A percentile compares a stretch with the other conserved stretches of the same genome.
These are phyloP conservation scores for Handroanthus guayacan DNA, from an alignment of 257 asterid genomes.

Conservation along the genomic window DNA sequence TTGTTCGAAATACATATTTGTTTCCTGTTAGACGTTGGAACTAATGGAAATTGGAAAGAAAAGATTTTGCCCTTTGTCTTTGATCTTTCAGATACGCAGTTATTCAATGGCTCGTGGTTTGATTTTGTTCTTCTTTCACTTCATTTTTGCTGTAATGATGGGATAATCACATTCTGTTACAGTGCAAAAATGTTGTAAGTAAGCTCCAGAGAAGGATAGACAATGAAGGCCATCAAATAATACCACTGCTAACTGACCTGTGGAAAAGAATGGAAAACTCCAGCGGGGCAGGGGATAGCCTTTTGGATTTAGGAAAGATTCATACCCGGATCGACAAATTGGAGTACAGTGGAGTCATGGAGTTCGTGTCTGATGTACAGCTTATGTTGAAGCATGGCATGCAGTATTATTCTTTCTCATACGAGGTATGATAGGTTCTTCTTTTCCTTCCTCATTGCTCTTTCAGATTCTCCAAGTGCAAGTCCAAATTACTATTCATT, in stretches of 20 bases:
- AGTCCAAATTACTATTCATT: background rate
- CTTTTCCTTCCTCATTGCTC: background rate
- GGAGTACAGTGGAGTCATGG: conserved; percentile 77
- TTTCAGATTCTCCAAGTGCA: background rate
- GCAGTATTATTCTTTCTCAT: conserved; percentile 72
- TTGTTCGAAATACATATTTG: too few relatives aligned
- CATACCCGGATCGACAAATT: conserved; percentile 69
- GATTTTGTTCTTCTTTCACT: background rate
- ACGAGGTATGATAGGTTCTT: conserved; percentile 64
- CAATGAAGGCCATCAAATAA: conserved; percentile 83
- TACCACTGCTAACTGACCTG: conserved; percentile 85
- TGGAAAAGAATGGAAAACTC: conserved; percentile 88
- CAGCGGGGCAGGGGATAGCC: conserved; percentile 57
- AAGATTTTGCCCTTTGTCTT: too few relatives aligned
- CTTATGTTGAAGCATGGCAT: conserved; percentile 77
- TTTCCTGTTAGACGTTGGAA: too few relatives aligned
- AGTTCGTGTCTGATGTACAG: conserved; percentile 89
- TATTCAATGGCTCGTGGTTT: background rate
- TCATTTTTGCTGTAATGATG: conserved; percentile 5
- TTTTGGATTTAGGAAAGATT: conserved; percentile 73
- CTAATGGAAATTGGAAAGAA: too few relatives aligned
- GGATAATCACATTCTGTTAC: conserved; percentile 40
- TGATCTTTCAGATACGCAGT: background rate
- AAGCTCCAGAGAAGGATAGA: conserved; percentile 90
- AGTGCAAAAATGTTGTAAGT: conserved; percentile 90